A percentile compares a stretch with the other conserved stretches of the same genome.
Conservation (phyloP, 2,329 filamentous ascomycete species). For the Cladosporium oxysporum region DNA sequence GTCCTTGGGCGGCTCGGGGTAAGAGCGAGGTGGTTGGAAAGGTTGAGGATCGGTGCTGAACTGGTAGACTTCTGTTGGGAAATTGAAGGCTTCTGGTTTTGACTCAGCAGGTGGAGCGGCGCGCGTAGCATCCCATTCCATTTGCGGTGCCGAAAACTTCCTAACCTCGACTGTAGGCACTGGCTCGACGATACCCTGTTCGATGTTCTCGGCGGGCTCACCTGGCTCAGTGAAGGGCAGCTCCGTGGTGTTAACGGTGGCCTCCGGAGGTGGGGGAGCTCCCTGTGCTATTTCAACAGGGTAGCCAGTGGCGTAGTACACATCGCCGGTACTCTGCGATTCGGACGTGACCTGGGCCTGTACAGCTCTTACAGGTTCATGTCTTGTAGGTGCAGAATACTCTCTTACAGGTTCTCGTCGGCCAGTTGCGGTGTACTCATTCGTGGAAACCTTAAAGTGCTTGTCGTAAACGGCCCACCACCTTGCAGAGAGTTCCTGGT, state of each 20-base stretch:
- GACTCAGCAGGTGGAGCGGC: conserved; percentile 63
- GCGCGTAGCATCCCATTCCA: conserved; percentile 65
- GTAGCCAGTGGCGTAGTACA: conserved; percentile 31
- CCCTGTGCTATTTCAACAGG: conserved; percentile 27
- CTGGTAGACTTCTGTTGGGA: conserved; percentile 74
- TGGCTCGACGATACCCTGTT: conserved; percentile 46
- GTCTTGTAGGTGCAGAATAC: conserved; percentile 22
- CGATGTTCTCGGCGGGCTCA: conserved; percentile 46
- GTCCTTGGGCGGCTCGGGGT: conserved; percentile 79
- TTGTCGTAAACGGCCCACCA: conserved; percentile 97
- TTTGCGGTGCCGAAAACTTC: conserved; percentile 58
- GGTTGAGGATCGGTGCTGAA: conserved; percentile 77
- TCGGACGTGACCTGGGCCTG: conserved; percentile 16
- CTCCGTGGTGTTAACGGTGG: conserved; percentile 41
- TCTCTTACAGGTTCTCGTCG: conserved; percentile 23
- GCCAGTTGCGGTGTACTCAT: conserved; percentile 22
- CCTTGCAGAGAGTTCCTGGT: conserved; percentile 77
- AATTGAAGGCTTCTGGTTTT: conserved; percentile 80
- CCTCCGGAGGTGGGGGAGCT: conserved; percentile 33
- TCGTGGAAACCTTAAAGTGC: conserved; percentile 63
- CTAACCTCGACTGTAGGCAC: conserved; percentile 50
- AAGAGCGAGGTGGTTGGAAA: conserved; percentile 74
- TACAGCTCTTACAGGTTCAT: conserved; percentile 21
- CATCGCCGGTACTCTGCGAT: conserved; percentile 1
- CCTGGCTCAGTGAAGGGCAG: conserved; percentile 46